These are phyloP conservation scores for Chamaecyparis obtusa DNA, from an alignment of 75 land plant species.

Conservation along the genomic window DNA sequence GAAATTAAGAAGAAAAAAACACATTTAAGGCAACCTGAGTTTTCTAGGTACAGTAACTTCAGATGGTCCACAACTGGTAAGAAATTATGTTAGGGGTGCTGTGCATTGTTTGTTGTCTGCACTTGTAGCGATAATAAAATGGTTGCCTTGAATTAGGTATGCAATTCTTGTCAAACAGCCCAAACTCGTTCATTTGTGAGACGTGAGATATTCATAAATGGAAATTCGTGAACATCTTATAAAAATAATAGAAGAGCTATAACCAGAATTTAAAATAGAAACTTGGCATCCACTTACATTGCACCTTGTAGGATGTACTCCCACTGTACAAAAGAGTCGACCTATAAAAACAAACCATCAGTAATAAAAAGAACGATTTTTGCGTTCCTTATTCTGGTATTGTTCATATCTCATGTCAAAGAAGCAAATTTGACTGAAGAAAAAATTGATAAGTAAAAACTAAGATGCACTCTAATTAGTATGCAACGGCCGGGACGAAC, in stretches of 20 bases:
- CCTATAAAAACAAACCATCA: slow-evolving; percentile 31
- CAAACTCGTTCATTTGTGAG: background rate
- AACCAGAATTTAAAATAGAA: background rate
- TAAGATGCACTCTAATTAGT: background rate
- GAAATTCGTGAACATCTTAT: background rate
- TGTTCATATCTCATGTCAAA: background rate
- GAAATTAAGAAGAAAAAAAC: background rate
- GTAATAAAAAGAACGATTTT: background rate
- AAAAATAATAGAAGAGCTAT: background rate
- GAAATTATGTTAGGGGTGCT: background rate
- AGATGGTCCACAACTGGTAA: background rate
- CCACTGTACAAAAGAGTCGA: slow-evolving; percentile 92
- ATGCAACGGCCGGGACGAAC: background rate
- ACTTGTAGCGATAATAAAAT: background rate
- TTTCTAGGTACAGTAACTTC: background rate
- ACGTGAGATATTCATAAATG: background rate
- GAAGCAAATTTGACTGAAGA: background rate
- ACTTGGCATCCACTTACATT: slow-evolving; percentile 35
- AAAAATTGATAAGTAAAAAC: background rate
- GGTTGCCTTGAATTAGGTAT: background rate
- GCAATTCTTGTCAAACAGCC: background rate
- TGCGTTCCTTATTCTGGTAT: background rate
- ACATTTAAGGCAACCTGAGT: background rate
- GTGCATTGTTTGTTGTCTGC: background rate
- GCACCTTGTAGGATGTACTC: slow-evolving; percentile 98